Conservation (phyloP, 306 rosid species). For the Lathyrus aphaca region DNA sequence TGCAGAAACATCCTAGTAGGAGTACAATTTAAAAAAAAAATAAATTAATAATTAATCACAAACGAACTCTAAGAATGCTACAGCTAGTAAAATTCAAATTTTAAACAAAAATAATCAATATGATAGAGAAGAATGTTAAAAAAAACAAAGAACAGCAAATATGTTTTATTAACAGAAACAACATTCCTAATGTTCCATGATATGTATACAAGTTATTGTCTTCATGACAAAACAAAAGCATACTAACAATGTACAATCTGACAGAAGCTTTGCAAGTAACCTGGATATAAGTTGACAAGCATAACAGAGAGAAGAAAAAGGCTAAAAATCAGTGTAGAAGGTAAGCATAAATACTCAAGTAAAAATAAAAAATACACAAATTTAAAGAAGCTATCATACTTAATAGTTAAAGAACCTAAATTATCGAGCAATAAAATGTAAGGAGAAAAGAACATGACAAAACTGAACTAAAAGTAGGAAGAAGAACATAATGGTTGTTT, state of each 20-base stretch:
- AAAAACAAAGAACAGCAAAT: slow-evolving; percentile 9
- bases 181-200: slow-evolving; percentile 7
- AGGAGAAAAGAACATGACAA: no score
- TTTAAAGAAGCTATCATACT: no score
- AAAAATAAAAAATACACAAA: no score
- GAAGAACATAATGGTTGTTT: no score
- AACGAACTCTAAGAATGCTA: slow-evolving; percentile 2
- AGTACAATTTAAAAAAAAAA: slow-evolving; percentile 36
- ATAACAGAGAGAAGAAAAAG: slow-evolving; percentile 20
- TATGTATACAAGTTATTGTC: background rate
- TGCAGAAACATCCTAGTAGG: slow-evolving; percentile 57
- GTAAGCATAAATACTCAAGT: no score
- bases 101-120: background rate
- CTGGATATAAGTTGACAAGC: background rate
- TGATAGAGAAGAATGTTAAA: slow-evolving; percentile 22
- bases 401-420: no score
- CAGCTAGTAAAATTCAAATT: slow-evolving; percentile 2
- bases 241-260: slow-evolving; percentile 1
- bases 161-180: slow-evolving; percentile 18
- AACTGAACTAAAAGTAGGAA: no score
- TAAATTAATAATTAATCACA: slow-evolving; percentile 27
- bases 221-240: slow-evolving; percentile 5
- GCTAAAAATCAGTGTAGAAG: no score
- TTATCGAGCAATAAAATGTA: no score
- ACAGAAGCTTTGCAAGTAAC: slow-evolving; percentile 1